These are phyloP conservation scores for Ramaria rubella DNA, from an alignment of 768 basidiomycete genomes.

Conservation along the genomic window DNA sequence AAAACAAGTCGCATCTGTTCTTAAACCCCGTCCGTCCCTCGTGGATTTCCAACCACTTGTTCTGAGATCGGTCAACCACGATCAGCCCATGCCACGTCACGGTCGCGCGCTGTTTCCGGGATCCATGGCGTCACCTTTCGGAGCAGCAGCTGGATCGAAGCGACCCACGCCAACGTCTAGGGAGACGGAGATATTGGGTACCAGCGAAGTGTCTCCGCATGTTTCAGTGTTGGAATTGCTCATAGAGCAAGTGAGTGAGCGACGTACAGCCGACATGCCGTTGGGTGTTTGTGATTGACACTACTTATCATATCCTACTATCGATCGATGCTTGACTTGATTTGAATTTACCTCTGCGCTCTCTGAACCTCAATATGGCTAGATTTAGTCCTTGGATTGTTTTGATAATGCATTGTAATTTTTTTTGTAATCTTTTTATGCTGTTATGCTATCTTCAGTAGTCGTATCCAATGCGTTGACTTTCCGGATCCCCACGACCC, in stretches of 20 bases:
- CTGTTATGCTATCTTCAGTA: no score
- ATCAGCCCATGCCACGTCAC: background rate
- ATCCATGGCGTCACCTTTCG: background rate
- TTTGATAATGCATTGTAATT: no score
- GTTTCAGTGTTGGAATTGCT: background rate
- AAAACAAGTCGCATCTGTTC: background rate
- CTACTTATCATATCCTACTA: no score
- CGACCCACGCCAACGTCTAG: background rate
- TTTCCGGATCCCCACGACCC: no score
- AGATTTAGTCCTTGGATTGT: no score
- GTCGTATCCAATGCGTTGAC: no score
- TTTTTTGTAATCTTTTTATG: no score
- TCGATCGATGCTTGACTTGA: no score
- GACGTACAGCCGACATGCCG: background rate
- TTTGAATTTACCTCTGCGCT: no score
- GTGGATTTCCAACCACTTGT: background rate
- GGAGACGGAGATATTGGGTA: slow-evolving; percentile 7
- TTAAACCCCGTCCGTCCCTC: background rate
- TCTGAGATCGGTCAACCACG: background rate
- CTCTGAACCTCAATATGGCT: no score
- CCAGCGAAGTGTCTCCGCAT: slow-evolving; percentile 6
- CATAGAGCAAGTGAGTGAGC: background rate
- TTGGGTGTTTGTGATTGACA: background rate
- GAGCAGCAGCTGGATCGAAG: background rate
- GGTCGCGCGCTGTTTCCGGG: background rate